Evolutionary conservation across 1,284 basidiomycete genomes (phyloP).

Genomic region (Ganoderma lingzhi): DNA sequence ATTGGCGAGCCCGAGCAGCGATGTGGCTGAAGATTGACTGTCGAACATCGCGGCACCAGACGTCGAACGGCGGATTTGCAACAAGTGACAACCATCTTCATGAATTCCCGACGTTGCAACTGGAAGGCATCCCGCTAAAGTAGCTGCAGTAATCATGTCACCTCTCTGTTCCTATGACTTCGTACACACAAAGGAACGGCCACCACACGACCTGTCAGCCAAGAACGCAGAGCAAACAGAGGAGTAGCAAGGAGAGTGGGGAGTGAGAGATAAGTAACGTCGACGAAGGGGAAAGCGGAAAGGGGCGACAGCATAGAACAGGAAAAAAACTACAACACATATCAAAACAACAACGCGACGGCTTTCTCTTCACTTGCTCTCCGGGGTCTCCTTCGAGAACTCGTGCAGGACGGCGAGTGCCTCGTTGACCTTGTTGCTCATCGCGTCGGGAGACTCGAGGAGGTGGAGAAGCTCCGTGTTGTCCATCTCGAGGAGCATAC

Average conservation of each 20-base stretch:
- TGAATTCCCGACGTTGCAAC: slow-evolving; percentile 28
- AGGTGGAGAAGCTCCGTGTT: slow-evolving; percentile 90
- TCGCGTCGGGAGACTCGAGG: slow-evolving; percentile 81
- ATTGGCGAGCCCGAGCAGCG: neutral
- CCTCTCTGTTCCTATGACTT: slow-evolving; percentile 62
- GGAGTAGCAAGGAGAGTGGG: slow-evolving; percentile 37
- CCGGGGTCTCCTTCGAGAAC: slow-evolving; percentile 60
- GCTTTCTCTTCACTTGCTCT: slow-evolving; percentile 35
- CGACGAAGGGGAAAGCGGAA: slow-evolving; percentile 34
- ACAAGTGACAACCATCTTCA: slow-evolving; percentile 31
- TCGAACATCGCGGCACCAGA: neutral
- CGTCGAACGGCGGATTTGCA: neutral
- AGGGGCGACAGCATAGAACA: slow-evolving; percentile 15
- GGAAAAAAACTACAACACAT: slow-evolving; percentile 29
- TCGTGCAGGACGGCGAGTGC: slow-evolving; percentile 85
- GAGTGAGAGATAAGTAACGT: slow-evolving; percentile 36
- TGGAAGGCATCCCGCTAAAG: slow-evolving; percentile 28
- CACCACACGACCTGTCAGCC: slow-evolving; percentile 52
- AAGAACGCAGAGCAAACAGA: slow-evolving; percentile 37
- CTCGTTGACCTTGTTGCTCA: slow-evolving; percentile 90
- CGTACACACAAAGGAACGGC: slow-evolving; percentile 71
- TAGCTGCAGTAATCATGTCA: slow-evolving; percentile 40
- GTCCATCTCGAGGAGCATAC: slow-evolving; percentile 98
- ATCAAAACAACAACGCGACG: slow-evolving; percentile 35
- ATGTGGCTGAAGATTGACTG: neutral